A percentile compares a stretch with the other conserved stretches of the same genome.
These are phyloP conservation scores for Colletotrichum agaves DNA, from an alignment of 2,329 filamentous ascomycete species.

Conservation along the genomic window DNA sequence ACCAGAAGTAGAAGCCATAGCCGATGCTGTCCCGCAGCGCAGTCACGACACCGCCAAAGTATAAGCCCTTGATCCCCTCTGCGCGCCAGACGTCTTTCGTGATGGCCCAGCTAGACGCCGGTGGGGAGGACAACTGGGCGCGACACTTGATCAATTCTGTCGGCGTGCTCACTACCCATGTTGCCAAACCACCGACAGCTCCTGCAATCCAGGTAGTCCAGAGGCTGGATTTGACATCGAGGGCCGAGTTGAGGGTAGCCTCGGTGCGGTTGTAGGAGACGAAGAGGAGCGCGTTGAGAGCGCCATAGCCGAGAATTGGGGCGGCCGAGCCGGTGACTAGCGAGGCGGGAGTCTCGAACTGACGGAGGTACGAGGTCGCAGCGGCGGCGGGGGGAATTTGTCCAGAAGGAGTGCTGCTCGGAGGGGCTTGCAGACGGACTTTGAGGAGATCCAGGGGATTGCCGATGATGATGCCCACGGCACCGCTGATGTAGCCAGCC, in stretches of 20 bases:
- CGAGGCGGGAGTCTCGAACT: constrained; percentile 50
- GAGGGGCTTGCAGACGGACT: constrained; percentile 78
- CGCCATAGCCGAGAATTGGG: constrained; percentile 89
- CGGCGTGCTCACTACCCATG: constrained; percentile 86
- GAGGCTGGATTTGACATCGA: constrained; percentile 58
- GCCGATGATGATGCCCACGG: constrained; percentile 67
- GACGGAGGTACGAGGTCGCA: constrained; percentile 42
- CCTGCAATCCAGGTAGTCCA: constrained; percentile 82
- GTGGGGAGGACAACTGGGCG: constrained; percentile 70
- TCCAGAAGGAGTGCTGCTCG: constrained; percentile 4
- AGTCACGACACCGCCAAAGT: constrained; percentile 84
- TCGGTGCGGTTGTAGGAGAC: constrained; percentile 90
- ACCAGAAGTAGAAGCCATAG: constrained; percentile 99
- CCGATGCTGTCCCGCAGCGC: constrained; percentile 86
- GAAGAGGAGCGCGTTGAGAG: constrained; percentile 90
- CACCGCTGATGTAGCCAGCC: constrained; percentile 91
- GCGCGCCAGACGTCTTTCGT: constrained; percentile 68
- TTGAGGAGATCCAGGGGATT: constrained; percentile 63
- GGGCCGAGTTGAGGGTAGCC: constrained; percentile 61
- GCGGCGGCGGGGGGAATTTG: constrained; percentile 39
- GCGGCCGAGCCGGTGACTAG: constrained; percentile 78
- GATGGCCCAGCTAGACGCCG: constrained; percentile 70
- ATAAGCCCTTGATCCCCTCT: constrained; percentile 76
- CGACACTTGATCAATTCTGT: constrained; percentile 93
- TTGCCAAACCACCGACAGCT: constrained; percentile 83